phyloP scores from a whole-genome alignment of 305 asterid genomes.

The Solanum hybrid region DNA sequence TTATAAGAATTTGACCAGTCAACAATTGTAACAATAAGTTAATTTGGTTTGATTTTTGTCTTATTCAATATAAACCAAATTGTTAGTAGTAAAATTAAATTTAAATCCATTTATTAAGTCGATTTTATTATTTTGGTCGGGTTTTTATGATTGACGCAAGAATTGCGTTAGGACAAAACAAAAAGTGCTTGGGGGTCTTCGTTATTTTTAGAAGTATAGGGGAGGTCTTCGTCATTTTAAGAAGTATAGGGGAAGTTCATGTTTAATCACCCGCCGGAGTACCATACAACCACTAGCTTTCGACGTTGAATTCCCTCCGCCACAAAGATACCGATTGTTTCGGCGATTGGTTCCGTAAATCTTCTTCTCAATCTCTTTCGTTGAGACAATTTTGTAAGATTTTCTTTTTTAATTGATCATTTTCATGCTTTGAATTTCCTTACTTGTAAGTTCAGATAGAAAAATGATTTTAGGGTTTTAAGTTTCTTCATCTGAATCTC shows the following conservation, averaged over 20 bases:
- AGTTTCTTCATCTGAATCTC: not conserved
- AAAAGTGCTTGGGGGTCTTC: not conserved
- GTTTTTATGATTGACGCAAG: not conserved
- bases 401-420: not conserved
- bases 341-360: not conserved
- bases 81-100: not conserved
- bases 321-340: not conserved
- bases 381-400: not conserved
- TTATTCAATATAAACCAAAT: not conserved
- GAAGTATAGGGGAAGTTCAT: not conserved
- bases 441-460: not conserved
- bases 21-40: not conserved
- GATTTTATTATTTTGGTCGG: not conserved
- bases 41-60: not conserved
- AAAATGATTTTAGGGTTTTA: not conserved
- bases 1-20: not conserved
- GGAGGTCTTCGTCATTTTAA: not conserved
- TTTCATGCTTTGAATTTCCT: not conserved
- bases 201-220: not conserved
- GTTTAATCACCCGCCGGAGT: not conserved
- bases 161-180: not conserved
- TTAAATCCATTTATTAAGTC: not conserved
- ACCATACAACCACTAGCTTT: not conserved
- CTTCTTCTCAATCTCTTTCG: not conserved
- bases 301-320: not conserved